These are phyloP conservation scores for Omphalea diandra DNA, from an alignment of 441 rosid genomes.

Conservation along the genomic window DNA sequence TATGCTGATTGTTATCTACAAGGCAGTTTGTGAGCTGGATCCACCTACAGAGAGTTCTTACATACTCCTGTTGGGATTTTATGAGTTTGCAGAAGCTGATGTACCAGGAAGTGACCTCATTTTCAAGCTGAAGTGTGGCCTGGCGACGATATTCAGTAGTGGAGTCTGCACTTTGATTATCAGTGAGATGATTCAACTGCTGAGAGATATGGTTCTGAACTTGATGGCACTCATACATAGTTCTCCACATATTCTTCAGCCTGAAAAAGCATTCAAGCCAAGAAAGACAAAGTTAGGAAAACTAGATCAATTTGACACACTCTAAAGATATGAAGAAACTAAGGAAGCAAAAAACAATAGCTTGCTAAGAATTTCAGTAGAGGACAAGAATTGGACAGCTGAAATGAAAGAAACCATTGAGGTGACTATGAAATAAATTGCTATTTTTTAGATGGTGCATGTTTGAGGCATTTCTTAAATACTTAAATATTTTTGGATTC, in stretches of 20 bases:
- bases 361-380: background rate
- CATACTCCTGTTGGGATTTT: constrained; percentile 67
- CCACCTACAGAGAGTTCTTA: constrained; percentile 69
- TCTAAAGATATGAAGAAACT: background rate
- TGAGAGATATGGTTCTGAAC: constrained; percentile 74
- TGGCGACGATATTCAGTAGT: constrained; percentile 69
- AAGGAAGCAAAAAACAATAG: background rate
- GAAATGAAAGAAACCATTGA: background rate
- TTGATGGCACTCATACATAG: constrained; percentile 81
- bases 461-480: background rate
- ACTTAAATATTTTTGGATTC: background rate
- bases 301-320: background rate
- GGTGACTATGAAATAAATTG: background rate
- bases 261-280: constrained; percentile 35
- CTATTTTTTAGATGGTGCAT: background rate
- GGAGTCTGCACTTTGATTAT: constrained; percentile 44
- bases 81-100: constrained; percentile 72
- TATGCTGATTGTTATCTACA: constrained; percentile 49
- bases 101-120: constrained; percentile 75
- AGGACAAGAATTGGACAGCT: background rate
- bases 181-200: constrained; percentile 61
- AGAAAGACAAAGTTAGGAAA: background rate
- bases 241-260: constrained; percentile 72
- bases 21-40: constrained; percentile 61
- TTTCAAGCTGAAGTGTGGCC: constrained; percentile 75